Base-by-base conservation (phyloP, 208 protist species). In the Tetramitus jugosus region DNA sequence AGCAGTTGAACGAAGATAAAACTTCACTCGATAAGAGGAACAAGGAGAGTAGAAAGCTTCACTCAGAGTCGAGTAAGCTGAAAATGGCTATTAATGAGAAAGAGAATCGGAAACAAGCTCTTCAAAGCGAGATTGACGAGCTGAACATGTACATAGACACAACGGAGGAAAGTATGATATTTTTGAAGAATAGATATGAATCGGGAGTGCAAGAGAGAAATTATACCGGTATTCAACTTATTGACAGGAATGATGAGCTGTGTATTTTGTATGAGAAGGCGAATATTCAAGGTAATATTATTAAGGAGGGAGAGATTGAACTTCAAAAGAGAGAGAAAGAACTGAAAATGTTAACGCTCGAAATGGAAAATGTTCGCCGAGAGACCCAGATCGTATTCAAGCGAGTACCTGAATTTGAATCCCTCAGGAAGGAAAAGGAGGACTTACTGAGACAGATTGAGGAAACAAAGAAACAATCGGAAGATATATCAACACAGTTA, bases 231-330 rank as follows among this genome's bases (percentile, higher is more conserved):
- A 88, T 98, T 52, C 93, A 96, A 81, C 85, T 98, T 42, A 93
- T 98, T 81, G 95, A 98, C 81, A 87, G 93, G 53, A 97, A 97
- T 82, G 94, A 97, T 81, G 93, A 97, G 83, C 86, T 96, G 29
- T 93, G 90, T 79, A 93, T 97, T 45, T 85, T 97, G 39, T 84
- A 93, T 77, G 93, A 96, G 79, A 95, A 96, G 77, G 82, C 89
- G 10, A 95, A 95, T 78, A 87, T 94, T 3, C 92, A 97, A 82
- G 92, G 96, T 76, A 79, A 82, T 68, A 91, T 92, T 49, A 86
- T 97, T 33, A 82, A 82, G 40, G 86, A 94, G 42, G 95, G 94
- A 40, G 86, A 93, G 67, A 40, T 84, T 20, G 80, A 46, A 76
- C 29, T 76, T 13, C 42, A 14, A n/a, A 76, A 67, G 43, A 2